Conservation (phyloP, 225 moss, liverwort and hornwort species). For the Pseudisothecium myosuroides region DNA sequence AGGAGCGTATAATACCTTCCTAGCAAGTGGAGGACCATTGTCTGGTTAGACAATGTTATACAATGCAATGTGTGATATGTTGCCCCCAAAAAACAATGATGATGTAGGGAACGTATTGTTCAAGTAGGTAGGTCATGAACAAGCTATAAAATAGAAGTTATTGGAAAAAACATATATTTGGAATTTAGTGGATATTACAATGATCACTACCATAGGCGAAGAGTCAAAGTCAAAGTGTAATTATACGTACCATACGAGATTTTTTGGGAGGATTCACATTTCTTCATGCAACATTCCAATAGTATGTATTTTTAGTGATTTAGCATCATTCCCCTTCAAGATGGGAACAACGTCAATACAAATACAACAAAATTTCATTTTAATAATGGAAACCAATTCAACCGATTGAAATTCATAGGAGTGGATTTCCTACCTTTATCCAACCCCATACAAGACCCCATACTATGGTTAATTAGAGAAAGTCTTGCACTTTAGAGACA, state of each 20-base stretch:
- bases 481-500: too few species aligned
- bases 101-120: not conserved
- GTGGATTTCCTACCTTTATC: not conserved
- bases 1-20: rapidly evolving
- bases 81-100: not conserved
- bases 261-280: not conserved
- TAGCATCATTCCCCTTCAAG: not conserved
- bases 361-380: not conserved
- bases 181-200: not conserved
- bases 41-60: not conserved
- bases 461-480: not conserved
- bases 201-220: not conserved
- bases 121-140: not conserved
- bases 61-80: not conserved
- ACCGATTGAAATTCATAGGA: not conserved
- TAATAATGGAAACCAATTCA: not conserved
- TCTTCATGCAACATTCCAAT: not conserved
- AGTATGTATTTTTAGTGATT: not conserved
- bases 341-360: too few species aligned
- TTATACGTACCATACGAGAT: too few species aligned
- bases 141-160: not conserved
- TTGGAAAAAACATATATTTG: not conserved
- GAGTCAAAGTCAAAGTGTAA: not conserved
- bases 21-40: not conserved
- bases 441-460: rapidly evolving